Evolutionary conservation across 2,329 filamentous ascomycete species (phyloP).

Genomic region (Alternaria metachromatica): DNA sequence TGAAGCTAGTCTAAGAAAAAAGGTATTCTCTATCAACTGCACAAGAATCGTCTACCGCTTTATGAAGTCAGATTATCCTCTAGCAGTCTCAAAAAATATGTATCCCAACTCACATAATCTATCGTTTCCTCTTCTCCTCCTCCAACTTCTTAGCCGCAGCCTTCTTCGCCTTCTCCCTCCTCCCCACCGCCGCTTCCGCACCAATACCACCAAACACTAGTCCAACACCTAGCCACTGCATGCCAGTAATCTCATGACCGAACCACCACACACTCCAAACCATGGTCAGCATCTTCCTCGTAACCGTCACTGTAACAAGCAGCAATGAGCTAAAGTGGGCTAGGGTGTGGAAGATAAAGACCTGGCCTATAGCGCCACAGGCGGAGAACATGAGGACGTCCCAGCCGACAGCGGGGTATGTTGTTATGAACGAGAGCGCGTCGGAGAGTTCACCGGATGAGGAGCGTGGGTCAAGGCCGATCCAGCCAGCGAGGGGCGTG

Average conservation of each 20-base stretch:
- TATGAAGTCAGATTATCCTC: neutral
- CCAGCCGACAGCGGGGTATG: constrained; percentile 81
- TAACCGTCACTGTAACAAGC: constrained; percentile 95
- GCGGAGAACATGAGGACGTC: constrained; percentile 89
- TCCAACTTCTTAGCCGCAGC: constrained; percentile 62
- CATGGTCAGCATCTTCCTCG: constrained; percentile 99
- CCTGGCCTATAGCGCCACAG: constrained; percentile 90
- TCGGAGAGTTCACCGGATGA: constrained; percentile 71
- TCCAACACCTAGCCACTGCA: constrained; percentile 92
- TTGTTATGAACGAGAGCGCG: constrained; percentile 80
- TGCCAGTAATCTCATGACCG: constrained; percentile 82
- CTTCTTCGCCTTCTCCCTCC: constrained; percentile 84
- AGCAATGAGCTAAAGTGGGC: constrained; percentile 89
- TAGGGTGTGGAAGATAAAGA: constrained; percentile 95
- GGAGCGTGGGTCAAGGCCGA: constrained; percentile 47
- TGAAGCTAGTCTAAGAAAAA: neutral
- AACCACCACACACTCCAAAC: constrained; percentile 94
- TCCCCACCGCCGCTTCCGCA: constrained; percentile 82
- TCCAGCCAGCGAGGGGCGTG: constrained; percentile 54
- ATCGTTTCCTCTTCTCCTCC: constrained; percentile 21
- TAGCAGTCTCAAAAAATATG: neutral
- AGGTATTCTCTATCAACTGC: neutral
- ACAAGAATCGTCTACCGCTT: neutral
- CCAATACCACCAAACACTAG: constrained; percentile 96
- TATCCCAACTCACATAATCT: neutral